Base-by-base conservation (phyloP, 2,329 filamentous ascomycete species). In the Aspergillus sergii region DNA sequence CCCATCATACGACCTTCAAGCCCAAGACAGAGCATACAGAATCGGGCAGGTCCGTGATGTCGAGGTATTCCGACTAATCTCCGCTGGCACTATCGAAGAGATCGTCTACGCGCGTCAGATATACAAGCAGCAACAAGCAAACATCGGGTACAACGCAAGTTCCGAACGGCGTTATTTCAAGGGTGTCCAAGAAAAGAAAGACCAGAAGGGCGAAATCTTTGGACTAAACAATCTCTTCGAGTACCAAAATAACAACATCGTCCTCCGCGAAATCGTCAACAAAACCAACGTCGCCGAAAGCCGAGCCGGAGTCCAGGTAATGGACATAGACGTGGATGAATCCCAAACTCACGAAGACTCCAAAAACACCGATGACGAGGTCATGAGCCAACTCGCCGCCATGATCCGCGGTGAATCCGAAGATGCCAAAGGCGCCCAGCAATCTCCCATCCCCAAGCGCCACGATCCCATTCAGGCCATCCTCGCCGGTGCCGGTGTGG, bases 101-200 rank as follows among this genome's bases (percentile, higher is more conserved):
- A 95, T 97, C 59, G 93, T 98, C 9, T 99, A 99, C 72, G 95
- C 94, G 0, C 87, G 95, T 8, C 95, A 99, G 72, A 95, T 99
- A 45, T 99, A 99, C 84, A 99, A 99, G 77, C 95, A 99, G 74
- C 95, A 99, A 73, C 95, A 98, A 79, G 94, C 95, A 30, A 98
- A 97, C 72, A 98, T 99, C 63, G 95, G 92, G 0, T 98, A 99
- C 78, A 96, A 90, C 39, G 95, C 95, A 0, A 96, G 92, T 0
- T 91, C 89, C 6, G 95, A 99, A 77, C 89, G 95, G 4, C 88
- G 95, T 1, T 99, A 99, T 77, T 99, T 99, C 81, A 93, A 91
- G 69, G 95, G 95, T 46, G 92, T 98, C 0, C 94, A 97, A 78
- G 90, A 96, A 65, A 88, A 92, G 68, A 88, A 87, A 28, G 87